These are phyloP conservation scores for Trichocomaceae sp. DNA, from an alignment of 2,329 filamentous ascomycete species.

Conservation along the genomic window DNA sequence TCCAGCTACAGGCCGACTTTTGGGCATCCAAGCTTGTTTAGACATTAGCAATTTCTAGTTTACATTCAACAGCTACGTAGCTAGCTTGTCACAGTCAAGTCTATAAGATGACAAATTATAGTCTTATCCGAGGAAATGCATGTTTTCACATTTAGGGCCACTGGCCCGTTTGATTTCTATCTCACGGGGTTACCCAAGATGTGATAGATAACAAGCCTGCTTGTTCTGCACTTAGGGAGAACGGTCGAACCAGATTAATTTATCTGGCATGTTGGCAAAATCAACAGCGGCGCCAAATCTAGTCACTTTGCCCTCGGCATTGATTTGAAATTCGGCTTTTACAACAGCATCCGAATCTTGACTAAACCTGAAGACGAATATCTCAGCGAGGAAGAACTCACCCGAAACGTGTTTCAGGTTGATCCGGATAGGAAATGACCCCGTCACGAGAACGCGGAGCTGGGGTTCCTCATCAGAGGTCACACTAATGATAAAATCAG, in stretches of 20 bases:
- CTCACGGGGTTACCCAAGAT: background rate
- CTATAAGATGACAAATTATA: too few relatives aligned
- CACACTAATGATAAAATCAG: constrained; percentile 4
- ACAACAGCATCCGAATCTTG: background rate
- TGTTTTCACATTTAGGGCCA: too few relatives aligned
- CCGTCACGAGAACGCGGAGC: background rate
- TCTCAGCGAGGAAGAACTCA: constrained; percentile 7
- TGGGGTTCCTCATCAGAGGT: background rate
- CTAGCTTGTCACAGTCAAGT: too few relatives aligned
- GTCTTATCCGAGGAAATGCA: too few relatives aligned
- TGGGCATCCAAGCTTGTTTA: constrained; percentile 4
- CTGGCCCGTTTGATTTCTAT: background rate
- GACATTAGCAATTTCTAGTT: too few relatives aligned
- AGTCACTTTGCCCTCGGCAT: constrained; percentile 1
- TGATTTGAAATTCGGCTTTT: constrained; percentile 4
- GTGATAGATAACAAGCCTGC: background rate
- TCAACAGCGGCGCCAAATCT: constrained; percentile 7
- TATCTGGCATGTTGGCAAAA: constrained; percentile 7
- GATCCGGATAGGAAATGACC: constrained; percentile 1
- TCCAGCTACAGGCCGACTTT: background rate
- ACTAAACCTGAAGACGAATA: constrained; percentile 1
- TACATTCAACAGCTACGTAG: too few relatives aligned
- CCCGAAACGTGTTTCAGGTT: constrained; percentile 3
- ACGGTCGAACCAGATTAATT: constrained; percentile 8
- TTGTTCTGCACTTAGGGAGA: background rate